A percentile compares a stretch with the other conserved stretches of the same genome.
phyloP scores from a whole-genome alignment of 2,329 filamentous ascomycete genomes.

The Ceratocystis cubensis region DNA sequence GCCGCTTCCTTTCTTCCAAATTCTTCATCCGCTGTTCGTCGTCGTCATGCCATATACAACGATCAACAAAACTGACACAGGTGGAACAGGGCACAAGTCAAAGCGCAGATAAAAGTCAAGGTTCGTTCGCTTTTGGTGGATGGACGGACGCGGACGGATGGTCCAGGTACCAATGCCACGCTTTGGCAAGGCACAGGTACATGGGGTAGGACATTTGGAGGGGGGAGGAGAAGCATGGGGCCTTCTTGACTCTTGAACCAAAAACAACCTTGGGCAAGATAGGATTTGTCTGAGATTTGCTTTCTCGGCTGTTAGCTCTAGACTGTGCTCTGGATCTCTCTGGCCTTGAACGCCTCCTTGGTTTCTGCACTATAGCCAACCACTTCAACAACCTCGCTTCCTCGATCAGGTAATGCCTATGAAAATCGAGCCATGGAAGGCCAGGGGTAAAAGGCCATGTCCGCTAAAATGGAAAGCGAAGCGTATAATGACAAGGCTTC shows the following conservation, averaged over 20 bases:
- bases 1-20: neutral
- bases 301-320: neutral
- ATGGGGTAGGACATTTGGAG: constrained; percentile 4
- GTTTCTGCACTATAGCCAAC: neutral
- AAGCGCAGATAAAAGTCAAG: constrained; percentile 2
- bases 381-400: constrained; percentile 2
- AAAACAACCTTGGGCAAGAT: neutral
- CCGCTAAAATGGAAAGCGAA: neutral
- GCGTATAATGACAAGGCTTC: neutral
- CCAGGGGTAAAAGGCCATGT: neutral
- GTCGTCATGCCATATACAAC: constrained; percentile 8
- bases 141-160: constrained; percentile 3
- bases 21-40: neutral
- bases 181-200: constrained; percentile 1
- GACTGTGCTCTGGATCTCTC: constrained; percentile 1
- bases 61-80: constrained; percentile 9
- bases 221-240: neutral
- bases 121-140: constrained; percentile 9
- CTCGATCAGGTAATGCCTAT: neutral
- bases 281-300: constrained; percentile 8
- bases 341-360: neutral
- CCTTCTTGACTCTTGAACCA: neutral
- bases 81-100: constrained; percentile 1
- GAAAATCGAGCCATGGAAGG: neutral
- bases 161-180: constrained; percentile 10